Conservation (phyloP, 768 basidiomycete genomes). For the Podaxis rugospora region DNA sequence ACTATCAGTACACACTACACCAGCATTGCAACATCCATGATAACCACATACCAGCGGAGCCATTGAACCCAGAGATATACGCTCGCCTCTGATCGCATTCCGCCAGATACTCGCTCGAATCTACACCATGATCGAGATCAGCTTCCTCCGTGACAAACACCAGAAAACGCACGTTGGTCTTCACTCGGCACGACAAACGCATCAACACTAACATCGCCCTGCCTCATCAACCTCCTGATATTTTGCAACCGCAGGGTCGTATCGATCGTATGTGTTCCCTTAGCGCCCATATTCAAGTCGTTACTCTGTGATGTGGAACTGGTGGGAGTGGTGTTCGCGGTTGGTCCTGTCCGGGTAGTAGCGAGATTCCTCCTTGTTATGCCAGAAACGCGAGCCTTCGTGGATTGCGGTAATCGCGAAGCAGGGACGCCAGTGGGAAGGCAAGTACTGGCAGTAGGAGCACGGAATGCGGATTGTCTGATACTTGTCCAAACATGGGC, state of each 20-base stretch:
- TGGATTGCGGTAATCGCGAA: not conserved
- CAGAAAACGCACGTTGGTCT: slow-evolving; percentile 72
- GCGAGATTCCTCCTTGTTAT: not conserved
- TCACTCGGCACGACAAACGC: slow-evolving; percentile 86
- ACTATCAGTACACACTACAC: slow-evolving; percentile 4
- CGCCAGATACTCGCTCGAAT: slow-evolving; percentile 87
- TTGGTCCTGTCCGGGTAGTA: not conserved
- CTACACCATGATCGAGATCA: slow-evolving; percentile 30
- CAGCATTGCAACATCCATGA: not conserved
- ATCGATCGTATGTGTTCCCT: slow-evolving; percentile 43
- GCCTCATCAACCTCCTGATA: slow-evolving; percentile 68
- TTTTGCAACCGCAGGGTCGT: slow-evolving; percentile 59
- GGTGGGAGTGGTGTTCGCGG: not conserved
- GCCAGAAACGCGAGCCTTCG: not conserved
- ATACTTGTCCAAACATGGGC: slow-evolving; percentile 8
- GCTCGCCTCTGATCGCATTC: slow-evolving; percentile 79
- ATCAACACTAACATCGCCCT: slow-evolving; percentile 43
- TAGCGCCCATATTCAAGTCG: slow-evolving; percentile 29
- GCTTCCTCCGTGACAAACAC: not conserved
- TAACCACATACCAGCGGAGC: slow-evolving; percentile 71
- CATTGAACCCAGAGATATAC: slow-evolving; percentile 91
- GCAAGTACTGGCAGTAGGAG: not conserved
- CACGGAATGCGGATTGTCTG: not conserved
- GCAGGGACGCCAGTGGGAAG: not conserved
- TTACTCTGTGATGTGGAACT: not conserved